Evolutionary conservation across 1,139 yeast genomes (phyloP), one percentile per base, ranked within the genome.

Genomic region (Pichia terricola): DNA sequence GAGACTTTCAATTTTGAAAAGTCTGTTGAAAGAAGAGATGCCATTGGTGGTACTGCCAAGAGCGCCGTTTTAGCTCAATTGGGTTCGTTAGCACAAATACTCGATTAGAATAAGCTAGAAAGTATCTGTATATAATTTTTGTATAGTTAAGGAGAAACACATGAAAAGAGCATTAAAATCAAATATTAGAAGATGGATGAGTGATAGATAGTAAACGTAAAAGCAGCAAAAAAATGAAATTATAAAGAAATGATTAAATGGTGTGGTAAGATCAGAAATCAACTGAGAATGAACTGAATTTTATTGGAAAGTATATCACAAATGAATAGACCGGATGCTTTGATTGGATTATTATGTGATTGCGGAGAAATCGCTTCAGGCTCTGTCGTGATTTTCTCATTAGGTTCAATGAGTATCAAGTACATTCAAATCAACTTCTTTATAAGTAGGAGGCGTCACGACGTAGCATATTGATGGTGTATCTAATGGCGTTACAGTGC

Each of bases 41-140:
- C 97, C 31, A 88, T 79, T 48, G 99, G 99, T 49, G 99, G 99
- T 51, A 88, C 98, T 35, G 96, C 98, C 25, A 86, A 79, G 64
- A 67, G 78, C 32, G 96, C 98, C n/a, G 87, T 91, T 26, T 61
- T 77, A 46, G 73, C 77, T 56, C 98, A 91, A 65, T 70, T 91
- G 50, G 62, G 68, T 3, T 63, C 58, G 45, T 66, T 79, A 50
- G 41, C 45, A 28, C 35, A 30, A 26, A 26, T 25, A 3, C 40
- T 50, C 9, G 36, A 43, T 11, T 31, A 28, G 37, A 28, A 16
- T 16, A 16, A 16, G 22, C 22, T 16, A 16, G 22, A 27, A 34
- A 27, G 26, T 9, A 35, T 10, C n/a, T 16, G 22, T 11, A n/a
- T 26, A 32, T 16, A 10, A 16, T 4, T 6, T 25, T 22, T 37